Conservation (phyloP, 495 filamentous ascomycete genomes). For the Penicillium turbatum region DNA sequence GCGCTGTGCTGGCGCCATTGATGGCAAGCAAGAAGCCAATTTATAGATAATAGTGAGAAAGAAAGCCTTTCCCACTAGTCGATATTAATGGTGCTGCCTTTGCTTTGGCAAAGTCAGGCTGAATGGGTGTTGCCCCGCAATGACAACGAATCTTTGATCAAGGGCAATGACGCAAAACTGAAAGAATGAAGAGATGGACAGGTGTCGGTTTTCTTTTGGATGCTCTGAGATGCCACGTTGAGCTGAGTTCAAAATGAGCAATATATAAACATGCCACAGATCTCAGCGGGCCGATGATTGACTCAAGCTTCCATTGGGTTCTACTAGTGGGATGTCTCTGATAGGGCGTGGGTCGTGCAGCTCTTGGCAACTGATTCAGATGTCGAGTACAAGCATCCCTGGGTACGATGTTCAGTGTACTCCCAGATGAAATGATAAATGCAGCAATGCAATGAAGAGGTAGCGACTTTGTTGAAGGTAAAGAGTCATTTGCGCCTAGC, state of each 20-base stretch:
- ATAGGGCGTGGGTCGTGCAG: conserved; percentile 18
- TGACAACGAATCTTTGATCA: conserved; percentile 3
- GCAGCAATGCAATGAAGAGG: background rate
- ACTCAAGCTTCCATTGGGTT: conserved; percentile 31
- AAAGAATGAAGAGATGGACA: background rate
- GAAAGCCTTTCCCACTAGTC: background rate
- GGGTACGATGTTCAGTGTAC: background rate
- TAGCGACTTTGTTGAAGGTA: background rate
- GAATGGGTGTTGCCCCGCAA: conserved; percentile 3
- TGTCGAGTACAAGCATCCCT: conserved; percentile 24
- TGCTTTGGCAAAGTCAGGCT: background rate
- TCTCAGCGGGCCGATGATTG: conserved; percentile 8
- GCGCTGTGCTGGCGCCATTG: conserved; percentile 1
- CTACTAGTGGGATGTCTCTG: conserved; percentile 20
- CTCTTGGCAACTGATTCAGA: background rate
- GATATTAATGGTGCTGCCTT: background rate
- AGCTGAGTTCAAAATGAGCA: background rate
- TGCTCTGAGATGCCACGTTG: conserved; percentile 12
- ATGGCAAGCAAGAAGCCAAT: background rate
- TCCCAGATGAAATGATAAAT: background rate
- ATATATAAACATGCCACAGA: conserved; percentile 17
- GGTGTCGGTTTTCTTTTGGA: background rate
- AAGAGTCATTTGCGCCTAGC: background rate
- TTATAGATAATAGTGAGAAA: background rate
- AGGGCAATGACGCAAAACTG: background rate